phyloP scores from a whole-genome alignment of 2,329 filamentous ascomycete species.

The Venturia aucupariae region DNA sequence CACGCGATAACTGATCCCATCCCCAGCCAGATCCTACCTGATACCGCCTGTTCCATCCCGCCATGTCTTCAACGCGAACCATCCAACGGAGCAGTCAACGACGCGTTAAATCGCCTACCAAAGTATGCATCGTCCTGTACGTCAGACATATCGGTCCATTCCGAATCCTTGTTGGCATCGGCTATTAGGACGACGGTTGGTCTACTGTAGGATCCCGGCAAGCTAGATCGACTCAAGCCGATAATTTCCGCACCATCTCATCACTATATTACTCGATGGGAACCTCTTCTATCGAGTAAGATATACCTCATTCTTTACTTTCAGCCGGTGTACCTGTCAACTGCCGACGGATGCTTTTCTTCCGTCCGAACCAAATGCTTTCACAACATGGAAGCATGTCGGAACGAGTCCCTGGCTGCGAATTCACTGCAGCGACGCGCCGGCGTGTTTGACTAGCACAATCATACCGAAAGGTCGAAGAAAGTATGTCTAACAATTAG shows the following conservation, averaged over 20 bases:
- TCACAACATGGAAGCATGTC: not conserved
- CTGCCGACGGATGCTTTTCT: not conserved
- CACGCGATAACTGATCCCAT: too few species aligned
- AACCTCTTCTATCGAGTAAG: constrained; percentile 8
- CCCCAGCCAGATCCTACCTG: too few species aligned
- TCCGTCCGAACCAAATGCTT: not conserved
- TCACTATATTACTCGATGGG: constrained; percentile 1
- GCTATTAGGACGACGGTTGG: not conserved
- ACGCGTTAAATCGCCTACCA: not conserved
- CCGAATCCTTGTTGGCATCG: not conserved
- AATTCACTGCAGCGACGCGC: not conserved
- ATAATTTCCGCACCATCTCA: not conserved
- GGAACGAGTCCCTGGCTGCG: not conserved
- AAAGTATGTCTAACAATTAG: too few species aligned
- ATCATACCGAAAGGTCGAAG: not conserved
- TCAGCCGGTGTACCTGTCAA: not conserved
- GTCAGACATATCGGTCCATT: constrained; percentile 8
- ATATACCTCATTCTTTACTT: not conserved
- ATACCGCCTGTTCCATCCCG: not conserved
- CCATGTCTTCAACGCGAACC: not conserved
- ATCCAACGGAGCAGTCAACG: not conserved
- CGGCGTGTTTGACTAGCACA: not conserved
- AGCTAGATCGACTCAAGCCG: not conserved
- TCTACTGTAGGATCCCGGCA: not conserved
- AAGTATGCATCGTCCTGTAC: not conserved